Percentiles rank a stretch among this genome's conserved stretches.
Evolutionary conservation across 305 asterid species (phyloP).

Genomic region (Fraxinus albicans): DNA sequence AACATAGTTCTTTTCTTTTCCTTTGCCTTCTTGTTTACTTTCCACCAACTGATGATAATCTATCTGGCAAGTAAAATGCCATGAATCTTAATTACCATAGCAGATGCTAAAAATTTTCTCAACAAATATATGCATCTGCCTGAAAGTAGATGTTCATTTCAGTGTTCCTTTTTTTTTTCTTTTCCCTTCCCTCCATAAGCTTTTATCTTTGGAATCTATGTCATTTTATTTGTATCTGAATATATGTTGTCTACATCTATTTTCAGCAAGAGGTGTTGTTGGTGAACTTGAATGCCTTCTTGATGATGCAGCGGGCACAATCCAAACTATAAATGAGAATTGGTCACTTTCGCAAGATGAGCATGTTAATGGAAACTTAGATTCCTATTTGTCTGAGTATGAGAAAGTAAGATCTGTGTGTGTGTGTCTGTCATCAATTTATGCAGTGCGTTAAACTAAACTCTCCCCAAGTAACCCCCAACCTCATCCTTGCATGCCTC

Average conservation of each 20-base stretch:
- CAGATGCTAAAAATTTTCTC: not conserved
- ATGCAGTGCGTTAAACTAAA: not conserved
- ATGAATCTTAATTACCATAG: not conserved
- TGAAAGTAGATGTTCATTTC: not conserved
- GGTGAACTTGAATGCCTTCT: slow-evolving; percentile 59
- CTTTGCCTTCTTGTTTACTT: not conserved
- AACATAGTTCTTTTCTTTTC: not conserved
- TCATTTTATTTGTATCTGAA: slow-evolving; percentile 7
- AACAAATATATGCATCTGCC: not conserved
- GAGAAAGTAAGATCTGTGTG: slow-evolving; percentile 31
- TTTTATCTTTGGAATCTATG: not conserved
- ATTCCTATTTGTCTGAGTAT: slow-evolving; percentile 20
- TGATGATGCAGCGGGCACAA: slow-evolving; percentile 41
- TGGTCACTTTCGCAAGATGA: slow-evolving; percentile 29
- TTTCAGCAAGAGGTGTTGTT: slow-evolving; percentile 54
- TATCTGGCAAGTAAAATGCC: not conserved
- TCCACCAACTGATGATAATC: not conserved
- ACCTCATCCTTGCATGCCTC: not conserved
- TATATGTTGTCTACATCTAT: not conserved
- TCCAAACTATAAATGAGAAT: slow-evolving; percentile 33
- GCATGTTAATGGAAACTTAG: slow-evolving; percentile 24
- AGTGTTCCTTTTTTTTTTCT: not conserved
- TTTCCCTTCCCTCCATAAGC: not conserved
- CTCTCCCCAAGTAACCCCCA: not conserved
- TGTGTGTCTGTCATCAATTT: not conserved